Evolutionary conservation across 805 yeast genomes (phyloP).

Genomic region (Saccharomycopsis babjevae): DNA sequence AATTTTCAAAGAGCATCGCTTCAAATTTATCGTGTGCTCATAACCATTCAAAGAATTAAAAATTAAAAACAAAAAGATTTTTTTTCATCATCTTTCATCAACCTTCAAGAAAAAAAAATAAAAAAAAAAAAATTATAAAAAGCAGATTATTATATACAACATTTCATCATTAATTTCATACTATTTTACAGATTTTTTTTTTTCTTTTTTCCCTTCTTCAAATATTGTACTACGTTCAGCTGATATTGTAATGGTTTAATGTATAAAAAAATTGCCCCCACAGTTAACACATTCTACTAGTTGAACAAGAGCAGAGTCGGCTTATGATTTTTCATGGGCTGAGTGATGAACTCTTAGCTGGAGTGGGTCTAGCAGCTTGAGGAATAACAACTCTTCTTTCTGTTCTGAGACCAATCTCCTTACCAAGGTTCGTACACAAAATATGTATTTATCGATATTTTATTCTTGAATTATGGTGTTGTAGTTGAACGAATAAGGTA

Average conservation of each 20-base stretch:
- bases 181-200: background rate
- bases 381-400: slow-evolving; percentile 1
- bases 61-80: background rate
- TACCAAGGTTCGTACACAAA: slow-evolving; percentile 17
- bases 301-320: slow-evolving; percentile 14
- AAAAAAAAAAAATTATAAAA: background rate
- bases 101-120: background rate
- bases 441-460: background rate
- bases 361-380: slow-evolving; percentile 16
- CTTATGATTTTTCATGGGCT: slow-evolving; percentile 1
- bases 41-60: background rate
- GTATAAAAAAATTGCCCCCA: slow-evolving; percentile 8
- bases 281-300: slow-evolving; percentile 17
- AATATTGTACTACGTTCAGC: slow-evolving; percentile 15
- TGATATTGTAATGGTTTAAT: slow-evolving; percentile 18
- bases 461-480: background rate
- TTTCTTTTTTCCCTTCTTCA: slow-evolving; percentile 2
- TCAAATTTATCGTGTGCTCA: background rate
- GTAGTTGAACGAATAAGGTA: no score
- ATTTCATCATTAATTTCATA: background rate
- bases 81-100: background rate
- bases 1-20: background rate
- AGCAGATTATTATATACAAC: background rate
- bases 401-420: slow-evolving; percentile 17
- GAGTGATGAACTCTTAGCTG: slow-evolving; percentile 11